Conservation (phyloP, 495 filamentous ascomycete genomes). For the Tuber indicum region DNA sequence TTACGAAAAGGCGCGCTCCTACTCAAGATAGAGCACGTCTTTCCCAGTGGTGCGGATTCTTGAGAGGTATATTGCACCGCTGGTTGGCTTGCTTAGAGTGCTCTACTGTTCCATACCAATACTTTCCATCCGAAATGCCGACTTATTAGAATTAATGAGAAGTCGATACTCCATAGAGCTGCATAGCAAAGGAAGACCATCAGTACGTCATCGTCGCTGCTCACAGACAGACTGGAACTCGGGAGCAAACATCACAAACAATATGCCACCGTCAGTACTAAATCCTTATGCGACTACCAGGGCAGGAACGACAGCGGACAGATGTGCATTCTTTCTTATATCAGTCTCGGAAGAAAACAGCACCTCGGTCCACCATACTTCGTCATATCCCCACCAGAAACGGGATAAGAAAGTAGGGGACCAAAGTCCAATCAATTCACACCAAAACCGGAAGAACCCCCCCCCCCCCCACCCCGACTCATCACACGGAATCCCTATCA, state of each 20-base stretch:
- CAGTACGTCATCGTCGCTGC: neutral
- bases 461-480: neutral
- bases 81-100: neutral
- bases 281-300: too few relatives aligned
- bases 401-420: neutral
- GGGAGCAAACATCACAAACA: neutral
- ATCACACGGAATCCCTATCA: neutral
- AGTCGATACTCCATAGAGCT: neutral
- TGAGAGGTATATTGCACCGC: neutral
- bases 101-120: neutral
- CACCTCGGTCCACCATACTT: too few relatives aligned
- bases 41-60: neutral
- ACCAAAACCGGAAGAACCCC: neutral
- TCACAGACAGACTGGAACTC: neutral
- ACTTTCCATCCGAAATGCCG: neutral
- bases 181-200: neutral
- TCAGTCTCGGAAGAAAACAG: too few relatives aligned
- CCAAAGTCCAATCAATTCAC: too few relatives aligned
- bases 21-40: neutral
- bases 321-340: too few relatives aligned
- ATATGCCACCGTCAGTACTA: too few relatives aligned
- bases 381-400: too few relatives aligned
- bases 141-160: neutral
- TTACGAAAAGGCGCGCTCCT: neutral
- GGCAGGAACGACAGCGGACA: too few relatives aligned